A percentile compares a stretch with the other conserved stretches of the same genome.
These are phyloP conservation scores for Peniophora sp. DNA, from an alignment of 1,284 basidiomycete species.

Conservation along the genomic window DNA sequence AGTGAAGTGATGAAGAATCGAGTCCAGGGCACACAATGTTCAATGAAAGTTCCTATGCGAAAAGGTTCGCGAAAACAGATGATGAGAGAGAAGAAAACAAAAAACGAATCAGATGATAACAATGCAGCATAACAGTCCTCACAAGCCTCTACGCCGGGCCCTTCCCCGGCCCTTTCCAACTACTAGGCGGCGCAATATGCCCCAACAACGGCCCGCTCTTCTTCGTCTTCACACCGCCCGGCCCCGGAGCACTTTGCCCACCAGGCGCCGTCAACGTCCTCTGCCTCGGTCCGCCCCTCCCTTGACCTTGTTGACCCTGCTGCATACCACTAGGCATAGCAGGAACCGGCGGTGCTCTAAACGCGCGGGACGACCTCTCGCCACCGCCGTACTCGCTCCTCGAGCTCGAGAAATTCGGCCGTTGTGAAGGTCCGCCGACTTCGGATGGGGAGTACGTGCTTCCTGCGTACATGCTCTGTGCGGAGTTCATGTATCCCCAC, in stretches of 20 bases:
- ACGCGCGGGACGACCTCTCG: slow-evolving; percentile 25
- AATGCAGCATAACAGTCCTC: too few species aligned
- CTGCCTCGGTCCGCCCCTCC: slow-evolving; percentile 24
- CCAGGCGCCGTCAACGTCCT: slow-evolving; percentile 53
- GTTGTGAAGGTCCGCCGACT: slow-evolving; percentile 39
- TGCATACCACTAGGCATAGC: slow-evolving; percentile 15
- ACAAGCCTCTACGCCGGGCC: slow-evolving; percentile 1
- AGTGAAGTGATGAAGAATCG: too few species aligned
- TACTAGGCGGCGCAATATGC: slow-evolving; percentile 43
- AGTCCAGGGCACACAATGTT: too few species aligned
- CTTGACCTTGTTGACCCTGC: slow-evolving; percentile 6
- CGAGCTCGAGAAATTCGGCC: slow-evolving; percentile 35
- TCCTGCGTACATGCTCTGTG: slow-evolving; percentile 51
- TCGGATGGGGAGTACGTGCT: slow-evolving; percentile 42
- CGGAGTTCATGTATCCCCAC: slow-evolving; percentile 40
- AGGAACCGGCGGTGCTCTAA: slow-evolving; percentile 10
- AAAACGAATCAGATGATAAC: too few species aligned
- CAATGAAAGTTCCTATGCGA: too few species aligned
- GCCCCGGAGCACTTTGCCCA: slow-evolving; percentile 17
- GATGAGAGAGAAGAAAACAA: too few species aligned
- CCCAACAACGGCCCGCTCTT: slow-evolving; percentile 18
- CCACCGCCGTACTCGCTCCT: slow-evolving; percentile 62
- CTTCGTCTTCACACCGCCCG: slow-evolving; percentile 11
- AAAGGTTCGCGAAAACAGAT: too few species aligned
- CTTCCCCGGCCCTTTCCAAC: slow-evolving; percentile 37